These are phyloP conservation scores for Flaveria sonorensis DNA, from an alignment of 129 eudicot species.

Conservation along the genomic window DNA sequence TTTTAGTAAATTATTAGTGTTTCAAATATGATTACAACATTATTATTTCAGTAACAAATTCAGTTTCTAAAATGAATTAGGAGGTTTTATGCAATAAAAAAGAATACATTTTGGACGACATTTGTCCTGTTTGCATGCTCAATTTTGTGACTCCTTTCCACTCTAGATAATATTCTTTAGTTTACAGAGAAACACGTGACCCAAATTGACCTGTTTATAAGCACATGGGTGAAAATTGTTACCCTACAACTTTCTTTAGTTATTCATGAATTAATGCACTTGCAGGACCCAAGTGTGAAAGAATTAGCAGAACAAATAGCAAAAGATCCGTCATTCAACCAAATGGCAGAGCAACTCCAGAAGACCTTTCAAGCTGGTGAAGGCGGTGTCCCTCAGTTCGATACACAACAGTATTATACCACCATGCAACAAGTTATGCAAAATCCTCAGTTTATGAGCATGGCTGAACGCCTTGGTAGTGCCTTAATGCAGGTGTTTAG, in stretches of 20 bases:
- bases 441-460: constrained; percentile 92
- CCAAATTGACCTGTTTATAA: too few relatives aligned
- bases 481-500: constrained; percentile 80
- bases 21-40: neutral
- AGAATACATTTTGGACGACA: neutral
- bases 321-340: constrained; percentile 89
- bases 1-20: neutral
- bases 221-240: too few relatives aligned
- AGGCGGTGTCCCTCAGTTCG: constrained; percentile 62
- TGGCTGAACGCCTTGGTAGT: constrained; percentile 92
- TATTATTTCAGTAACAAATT: neutral
- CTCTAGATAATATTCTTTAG: constrained; percentile 5
- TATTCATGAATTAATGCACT: neutral
- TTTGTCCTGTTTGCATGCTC: neutral
- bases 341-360: constrained; percentile 96
- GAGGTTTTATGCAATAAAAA: neutral
- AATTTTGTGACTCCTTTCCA: neutral
- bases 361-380: constrained; percentile 70
- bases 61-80: neutral
- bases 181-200: neutral
- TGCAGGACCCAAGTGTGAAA: constrained; percentile 90
- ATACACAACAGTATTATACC: constrained; percentile 74
- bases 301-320: constrained; percentile 95
- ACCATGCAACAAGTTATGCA: constrained; percentile 99
- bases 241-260: neutral